Evolutionary conservation across 805 yeast genomes (phyloP).

Genomic region (Saturnispora serradocipensis): DNA sequence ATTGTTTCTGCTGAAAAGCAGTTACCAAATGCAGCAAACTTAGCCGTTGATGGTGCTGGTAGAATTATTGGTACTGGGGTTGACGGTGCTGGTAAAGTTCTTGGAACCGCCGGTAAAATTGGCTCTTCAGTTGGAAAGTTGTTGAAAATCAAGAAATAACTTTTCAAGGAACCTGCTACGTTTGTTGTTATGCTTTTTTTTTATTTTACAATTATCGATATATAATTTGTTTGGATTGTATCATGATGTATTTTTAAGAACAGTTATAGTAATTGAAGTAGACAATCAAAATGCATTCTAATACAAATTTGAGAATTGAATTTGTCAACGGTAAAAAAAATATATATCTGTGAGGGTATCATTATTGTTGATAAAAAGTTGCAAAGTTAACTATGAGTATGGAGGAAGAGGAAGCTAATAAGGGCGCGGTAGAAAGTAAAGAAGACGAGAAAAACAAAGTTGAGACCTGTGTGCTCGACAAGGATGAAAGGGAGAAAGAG

Average conservation of each 20-base stretch:
- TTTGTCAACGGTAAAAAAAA: background rate
- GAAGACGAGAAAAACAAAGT: background rate
- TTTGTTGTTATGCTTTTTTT: background rate
- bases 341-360: background rate
- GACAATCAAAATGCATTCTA: background rate
- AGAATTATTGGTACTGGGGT: slow-evolving; percentile 35
- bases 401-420: background rate
- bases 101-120: slow-evolving; percentile 39
- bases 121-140: slow-evolving; percentile 31
- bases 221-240: background rate
- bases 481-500: background rate
- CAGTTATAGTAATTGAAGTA: background rate
- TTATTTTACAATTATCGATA: background rate
- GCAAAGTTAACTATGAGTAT: background rate
- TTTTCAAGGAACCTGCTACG: background rate
- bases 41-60: slow-evolving; percentile 39
- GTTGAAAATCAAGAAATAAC: slow-evolving; percentile 22
- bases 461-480: background rate
- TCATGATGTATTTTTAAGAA: background rate
- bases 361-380: background rate
- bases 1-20: slow-evolving; percentile 32
- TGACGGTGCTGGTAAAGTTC: slow-evolving; percentile 33
- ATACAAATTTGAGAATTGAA: background rate
- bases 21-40: slow-evolving; percentile 29
- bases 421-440: background rate